Evolutionary conservation across 192 early-diverging fungal genomes (phyloP).

Genomic region (Coemansia sp.): DNA sequence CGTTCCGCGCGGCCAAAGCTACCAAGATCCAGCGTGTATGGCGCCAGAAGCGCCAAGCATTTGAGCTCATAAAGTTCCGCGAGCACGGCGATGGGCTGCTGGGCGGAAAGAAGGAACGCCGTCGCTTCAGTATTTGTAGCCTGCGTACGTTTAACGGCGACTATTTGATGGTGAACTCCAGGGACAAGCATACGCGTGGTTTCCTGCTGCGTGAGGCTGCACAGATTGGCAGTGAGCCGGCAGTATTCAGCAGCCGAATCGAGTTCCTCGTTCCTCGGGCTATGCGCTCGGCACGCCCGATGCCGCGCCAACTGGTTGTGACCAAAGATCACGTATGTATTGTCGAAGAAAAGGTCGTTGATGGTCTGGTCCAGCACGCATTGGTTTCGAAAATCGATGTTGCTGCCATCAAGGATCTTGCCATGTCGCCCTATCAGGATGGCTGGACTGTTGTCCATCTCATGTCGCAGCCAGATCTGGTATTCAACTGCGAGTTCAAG

Average conservation of each 20-base stretch:
- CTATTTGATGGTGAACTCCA: constrained; percentile 70
- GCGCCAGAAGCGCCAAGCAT: constrained; percentile 76
- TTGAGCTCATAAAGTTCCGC: constrained; percentile 87
- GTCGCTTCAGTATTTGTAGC: constrained; percentile 78
- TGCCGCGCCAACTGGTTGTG: constrained; percentile 70
- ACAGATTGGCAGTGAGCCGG: constrained; percentile 51
- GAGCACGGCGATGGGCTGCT: constrained; percentile 93
- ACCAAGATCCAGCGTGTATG: constrained; percentile 74
- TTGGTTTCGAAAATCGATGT: constrained; percentile 59
- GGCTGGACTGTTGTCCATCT: constrained; percentile 71
- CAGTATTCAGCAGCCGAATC: constrained; percentile 63
- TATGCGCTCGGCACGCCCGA: constrained; percentile 72
- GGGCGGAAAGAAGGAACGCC: constrained; percentile 86
- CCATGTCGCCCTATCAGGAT: constrained; percentile 69
- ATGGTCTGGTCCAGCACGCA: constrained; percentile 54
- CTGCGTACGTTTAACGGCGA: constrained; percentile 90
- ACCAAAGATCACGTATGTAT: constrained; percentile 62
- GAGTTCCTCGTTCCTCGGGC: constrained; percentile 66
- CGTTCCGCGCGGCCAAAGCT: constrained; percentile 65
- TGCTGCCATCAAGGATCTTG: constrained; percentile 57
- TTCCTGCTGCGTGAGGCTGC: constrained; percentile 40
- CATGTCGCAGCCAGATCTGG: constrained; percentile 59
- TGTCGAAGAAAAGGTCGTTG: constrained; percentile 58
- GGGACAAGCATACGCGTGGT: constrained; percentile 20
- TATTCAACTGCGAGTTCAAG: constrained; percentile 69